Conservation (phyloP, 192 early-diverging fungal genomes). For the Chytriomyces sp. region DNA sequence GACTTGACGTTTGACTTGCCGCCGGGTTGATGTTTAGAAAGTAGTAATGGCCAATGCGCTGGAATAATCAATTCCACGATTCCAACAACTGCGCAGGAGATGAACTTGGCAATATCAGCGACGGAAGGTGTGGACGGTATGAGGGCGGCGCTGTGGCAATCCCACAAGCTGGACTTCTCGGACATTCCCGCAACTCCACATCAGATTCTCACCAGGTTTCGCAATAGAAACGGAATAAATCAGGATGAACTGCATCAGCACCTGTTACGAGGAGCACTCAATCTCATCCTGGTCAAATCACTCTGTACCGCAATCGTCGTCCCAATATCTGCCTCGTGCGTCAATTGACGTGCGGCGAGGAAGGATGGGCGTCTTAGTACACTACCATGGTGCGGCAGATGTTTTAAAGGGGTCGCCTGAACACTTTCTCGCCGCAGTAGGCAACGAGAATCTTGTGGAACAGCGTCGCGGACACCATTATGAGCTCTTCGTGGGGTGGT, state of each 20-base stretch:
- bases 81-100: conserved; percentile 59
- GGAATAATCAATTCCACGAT: conserved; percentile 67
- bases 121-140: background rate
- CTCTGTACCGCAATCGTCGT: conserved; percentile 52
- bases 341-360: conserved; percentile 54
- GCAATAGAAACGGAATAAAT: conserved; percentile 9
- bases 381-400: conserved; percentile 74
- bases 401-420: conserved; percentile 61
- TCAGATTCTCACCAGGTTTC: no score
- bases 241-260: conserved; percentile 63
- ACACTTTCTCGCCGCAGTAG: conserved; percentile 57
- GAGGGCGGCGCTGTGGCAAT: conserved; percentile 53
- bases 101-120: background rate
- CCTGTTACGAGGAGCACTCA: conserved; percentile 51
- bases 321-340: conserved; percentile 61
- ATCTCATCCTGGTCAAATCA: conserved; percentile 58
- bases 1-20: conserved; percentile 69
- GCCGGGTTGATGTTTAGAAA: conserved; percentile 71
- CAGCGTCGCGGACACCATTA: background rate
- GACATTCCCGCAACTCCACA: conserved; percentile 66
- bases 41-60: conserved; percentile 52
- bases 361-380: conserved; percentile 57
- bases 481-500: background rate
- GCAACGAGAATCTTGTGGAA: conserved; percentile 33
- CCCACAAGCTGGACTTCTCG: conserved; percentile 64